Evolutionary conservation across 129 eudicot genomes (phyloP).

Genomic region (Flaveria bidentis): DNA sequence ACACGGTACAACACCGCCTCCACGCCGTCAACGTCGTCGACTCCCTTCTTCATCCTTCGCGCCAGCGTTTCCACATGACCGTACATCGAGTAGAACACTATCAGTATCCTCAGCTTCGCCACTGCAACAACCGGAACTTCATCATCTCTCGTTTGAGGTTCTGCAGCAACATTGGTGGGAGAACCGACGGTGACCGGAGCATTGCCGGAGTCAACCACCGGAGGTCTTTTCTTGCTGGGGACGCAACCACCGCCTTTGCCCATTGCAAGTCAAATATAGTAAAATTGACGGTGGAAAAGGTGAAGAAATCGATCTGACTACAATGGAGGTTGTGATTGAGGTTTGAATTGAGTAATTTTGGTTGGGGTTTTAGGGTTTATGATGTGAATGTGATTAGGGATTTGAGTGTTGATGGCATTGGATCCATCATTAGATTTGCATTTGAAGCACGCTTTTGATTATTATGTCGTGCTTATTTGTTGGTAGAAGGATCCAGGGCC

Average conservation of each 20-base stretch:
- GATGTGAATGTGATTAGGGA: constrained; percentile 24
- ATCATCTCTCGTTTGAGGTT: constrained; percentile 14
- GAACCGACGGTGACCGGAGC: constrained; percentile 32
- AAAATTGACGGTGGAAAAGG: neutral
- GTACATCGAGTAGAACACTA: constrained; percentile 92
- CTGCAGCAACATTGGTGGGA: constrained; percentile 1
- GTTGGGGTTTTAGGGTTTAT: constrained; percentile 20
- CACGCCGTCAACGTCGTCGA: constrained; percentile 74
- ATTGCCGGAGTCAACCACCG: constrained; percentile 34
- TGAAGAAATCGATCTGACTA: constrained; percentile 1
- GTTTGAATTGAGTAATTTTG: neutral
- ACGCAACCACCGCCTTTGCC: constrained; percentile 99
- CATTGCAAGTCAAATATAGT: constrained; percentile 38
- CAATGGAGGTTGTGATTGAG: constrained; percentile 10
- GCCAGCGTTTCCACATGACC: constrained; percentile 91
- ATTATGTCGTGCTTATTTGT: constrained; percentile 31
- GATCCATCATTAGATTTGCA: constrained; percentile 28
- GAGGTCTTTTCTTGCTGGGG: constrained; percentile 72
- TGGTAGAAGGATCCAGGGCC: constrained; percentile 15
- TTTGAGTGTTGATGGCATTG: constrained; percentile 27
- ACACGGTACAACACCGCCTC: constrained; percentile 72
- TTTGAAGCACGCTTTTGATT: constrained; percentile 29
- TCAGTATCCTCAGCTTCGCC: constrained; percentile 41
- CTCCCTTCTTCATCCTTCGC: constrained; percentile 64
- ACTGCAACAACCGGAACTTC: constrained; percentile 6